phyloP scores from a whole-genome alignment of 192 early-diverging fungal genomes.

The Backusella circina region DNA sequence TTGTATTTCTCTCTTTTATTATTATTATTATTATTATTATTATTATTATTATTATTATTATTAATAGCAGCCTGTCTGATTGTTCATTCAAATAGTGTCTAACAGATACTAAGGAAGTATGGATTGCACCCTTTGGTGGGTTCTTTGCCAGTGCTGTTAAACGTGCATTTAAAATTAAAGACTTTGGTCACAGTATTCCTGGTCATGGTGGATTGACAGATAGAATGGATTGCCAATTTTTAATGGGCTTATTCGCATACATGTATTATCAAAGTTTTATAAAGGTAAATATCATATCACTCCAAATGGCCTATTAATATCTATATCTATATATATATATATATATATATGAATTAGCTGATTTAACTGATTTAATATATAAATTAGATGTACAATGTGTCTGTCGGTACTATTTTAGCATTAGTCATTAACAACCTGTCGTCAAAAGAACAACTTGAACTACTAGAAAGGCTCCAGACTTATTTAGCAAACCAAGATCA shows the following conservation, averaged over 20 bases:
- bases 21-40: no score
- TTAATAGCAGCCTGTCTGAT: neutral
- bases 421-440: slow-evolving; percentile 29
- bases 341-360: no score
- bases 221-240: slow-evolving; percentile 97
- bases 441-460: slow-evolving; percentile 22
- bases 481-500: slow-evolving; percentile 31
- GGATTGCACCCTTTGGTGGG: slow-evolving; percentile 92
- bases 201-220: slow-evolving; percentile 98
- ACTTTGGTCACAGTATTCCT: slow-evolving; percentile 95
- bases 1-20: neutral
- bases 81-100: slow-evolving; percentile 1
- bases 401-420: slow-evolving; percentile 28
- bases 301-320: neutral
- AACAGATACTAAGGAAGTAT: slow-evolving; percentile 50
- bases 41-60: no score
- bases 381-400: slow-evolving; percentile 31
- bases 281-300: slow-evolving; percentile 41
- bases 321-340: no score
- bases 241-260: slow-evolving; percentile 92
- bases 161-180: slow-evolving; percentile 96
- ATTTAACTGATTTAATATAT: neutral
- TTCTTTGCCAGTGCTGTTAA: slow-evolving; percentile 98
- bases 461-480: slow-evolving; percentile 24
- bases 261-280: slow-evolving; percentile 90